These are phyloP conservation scores for Viola pubescens DNA, from an alignment of 441 rosid species.

Conservation along the genomic window DNA sequence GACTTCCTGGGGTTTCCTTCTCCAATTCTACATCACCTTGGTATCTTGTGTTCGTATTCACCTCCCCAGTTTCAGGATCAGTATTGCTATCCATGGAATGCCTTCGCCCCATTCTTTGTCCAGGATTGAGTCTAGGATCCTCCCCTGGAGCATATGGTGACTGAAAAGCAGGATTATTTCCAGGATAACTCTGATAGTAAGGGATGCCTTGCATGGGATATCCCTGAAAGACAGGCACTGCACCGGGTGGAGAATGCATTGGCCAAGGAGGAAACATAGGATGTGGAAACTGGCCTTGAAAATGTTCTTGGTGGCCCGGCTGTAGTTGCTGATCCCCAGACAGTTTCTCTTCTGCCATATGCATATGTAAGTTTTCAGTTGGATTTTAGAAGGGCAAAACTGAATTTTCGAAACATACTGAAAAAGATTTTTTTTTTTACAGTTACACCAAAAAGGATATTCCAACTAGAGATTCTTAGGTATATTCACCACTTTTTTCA, in stretches of 20 bases:
- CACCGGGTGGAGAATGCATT: constrained; percentile 79
- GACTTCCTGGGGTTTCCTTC: constrained; percentile 25
- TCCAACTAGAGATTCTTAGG: constrained; percentile 1
- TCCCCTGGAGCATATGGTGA: constrained; percentile 58
- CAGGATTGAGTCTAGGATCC: constrained; percentile 44
- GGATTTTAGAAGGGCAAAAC: background rate
- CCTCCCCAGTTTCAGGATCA: constrained; percentile 42
- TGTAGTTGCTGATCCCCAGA: constrained; percentile 46
- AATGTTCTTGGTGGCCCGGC: constrained; percentile 42
- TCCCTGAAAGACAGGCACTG: constrained; percentile 72
- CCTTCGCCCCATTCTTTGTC: constrained; percentile 47
- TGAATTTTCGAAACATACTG: no score
- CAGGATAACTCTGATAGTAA: constrained; percentile 64
- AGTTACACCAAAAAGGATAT: background rate
- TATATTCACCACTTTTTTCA: background rate
- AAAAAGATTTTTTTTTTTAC: no score
- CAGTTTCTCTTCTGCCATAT: constrained; percentile 52
- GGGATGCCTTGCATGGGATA: constrained; percentile 83
- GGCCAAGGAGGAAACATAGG: constrained; percentile 80
- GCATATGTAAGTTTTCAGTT: constrained; percentile 9
- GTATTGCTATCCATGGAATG: constrained; percentile 50
- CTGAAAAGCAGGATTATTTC: constrained; percentile 52
- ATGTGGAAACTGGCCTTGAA: constrained; percentile 68
- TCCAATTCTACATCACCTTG: constrained; percentile 39
- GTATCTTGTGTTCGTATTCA: constrained; percentile 35